Conservation (phyloP, 257 asterid genomes). For the Solanum sejunctum region DNA sequence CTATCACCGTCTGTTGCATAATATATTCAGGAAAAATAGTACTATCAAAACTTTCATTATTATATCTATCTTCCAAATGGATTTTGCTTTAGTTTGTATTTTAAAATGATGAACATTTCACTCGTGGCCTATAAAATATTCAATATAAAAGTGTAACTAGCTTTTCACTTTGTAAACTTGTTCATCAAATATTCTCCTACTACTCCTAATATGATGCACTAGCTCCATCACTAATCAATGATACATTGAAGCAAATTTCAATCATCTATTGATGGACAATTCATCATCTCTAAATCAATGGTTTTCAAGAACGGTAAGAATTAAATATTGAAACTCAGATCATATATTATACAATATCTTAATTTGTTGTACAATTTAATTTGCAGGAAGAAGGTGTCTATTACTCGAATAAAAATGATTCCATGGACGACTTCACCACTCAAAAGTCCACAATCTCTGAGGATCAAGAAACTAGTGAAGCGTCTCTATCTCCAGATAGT, state of each 20-base stretch:
- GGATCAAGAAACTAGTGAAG: background rate
- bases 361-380: background rate
- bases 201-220: background rate
- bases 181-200: background rate
- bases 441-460: background rate
- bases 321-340: background rate
- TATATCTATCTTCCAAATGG: background rate
- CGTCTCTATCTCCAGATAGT: background rate
- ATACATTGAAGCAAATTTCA: background rate
- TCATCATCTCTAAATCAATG: background rate
- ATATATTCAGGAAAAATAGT: background rate
- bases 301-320: background rate
- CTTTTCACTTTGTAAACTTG: background rate
- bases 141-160: background rate
- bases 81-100: background rate
- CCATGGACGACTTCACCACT: background rate
- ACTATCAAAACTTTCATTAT: background rate
- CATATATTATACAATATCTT: background rate
- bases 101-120: background rate
- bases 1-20: background rate
- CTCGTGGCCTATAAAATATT: background rate
- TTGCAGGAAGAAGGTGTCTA: background rate
- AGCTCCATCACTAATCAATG: background rate
- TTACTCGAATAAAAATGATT: background rate
- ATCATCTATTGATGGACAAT: background rate